Evolutionary conservation across 768 basidiomycete genomes (phyloP).

Genomic region (Serendipita sp.): DNA sequence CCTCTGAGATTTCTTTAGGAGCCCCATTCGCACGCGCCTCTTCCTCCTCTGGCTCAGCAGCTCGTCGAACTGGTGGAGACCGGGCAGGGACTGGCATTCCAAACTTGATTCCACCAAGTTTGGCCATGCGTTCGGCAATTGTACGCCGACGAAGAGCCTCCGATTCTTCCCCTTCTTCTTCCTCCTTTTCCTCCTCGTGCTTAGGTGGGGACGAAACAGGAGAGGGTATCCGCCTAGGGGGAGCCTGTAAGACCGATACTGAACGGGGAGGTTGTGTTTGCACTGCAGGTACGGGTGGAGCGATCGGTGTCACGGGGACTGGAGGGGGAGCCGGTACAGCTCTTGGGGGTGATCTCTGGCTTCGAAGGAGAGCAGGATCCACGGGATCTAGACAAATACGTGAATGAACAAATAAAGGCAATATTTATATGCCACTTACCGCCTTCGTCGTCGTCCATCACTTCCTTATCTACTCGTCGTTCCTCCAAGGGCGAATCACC

Average conservation of each 20-base stretch:
- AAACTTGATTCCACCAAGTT: conserved; percentile 70
- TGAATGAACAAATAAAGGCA: conserved; percentile 2
- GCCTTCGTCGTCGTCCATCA: conserved; percentile 47
- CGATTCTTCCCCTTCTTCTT: conserved; percentile 32
- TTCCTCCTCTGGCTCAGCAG: conserved; percentile 13
- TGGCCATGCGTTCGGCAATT: conserved; percentile 91
- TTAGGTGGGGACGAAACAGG: conserved; percentile 3
- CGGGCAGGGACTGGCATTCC: conserved; percentile 31
- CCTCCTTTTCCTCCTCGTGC: not conserved
- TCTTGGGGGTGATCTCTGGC: conserved; percentile 22
- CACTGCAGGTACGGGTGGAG: too few relatives aligned
- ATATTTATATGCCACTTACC: conserved; percentile 24
- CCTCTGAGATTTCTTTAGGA: conserved; percentile 40
- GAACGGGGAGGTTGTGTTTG: too few relatives aligned
- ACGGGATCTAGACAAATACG: conserved; percentile 38
- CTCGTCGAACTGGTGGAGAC: conserved; percentile 13
- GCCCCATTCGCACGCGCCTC: conserved; percentile 11
- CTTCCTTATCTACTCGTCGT: conserved; percentile 19
- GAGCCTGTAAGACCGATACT: too few relatives aligned
- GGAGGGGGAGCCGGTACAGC: not conserved
- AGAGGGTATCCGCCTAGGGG: not conserved
- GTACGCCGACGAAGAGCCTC: conserved; percentile 38
- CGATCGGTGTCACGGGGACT: not conserved
- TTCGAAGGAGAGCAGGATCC: conserved; percentile 45
- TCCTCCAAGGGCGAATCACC: not conserved